Base-by-base conservation (phyloP, 768 basidiomycete species). In the Amanita rimosa region DNA sequence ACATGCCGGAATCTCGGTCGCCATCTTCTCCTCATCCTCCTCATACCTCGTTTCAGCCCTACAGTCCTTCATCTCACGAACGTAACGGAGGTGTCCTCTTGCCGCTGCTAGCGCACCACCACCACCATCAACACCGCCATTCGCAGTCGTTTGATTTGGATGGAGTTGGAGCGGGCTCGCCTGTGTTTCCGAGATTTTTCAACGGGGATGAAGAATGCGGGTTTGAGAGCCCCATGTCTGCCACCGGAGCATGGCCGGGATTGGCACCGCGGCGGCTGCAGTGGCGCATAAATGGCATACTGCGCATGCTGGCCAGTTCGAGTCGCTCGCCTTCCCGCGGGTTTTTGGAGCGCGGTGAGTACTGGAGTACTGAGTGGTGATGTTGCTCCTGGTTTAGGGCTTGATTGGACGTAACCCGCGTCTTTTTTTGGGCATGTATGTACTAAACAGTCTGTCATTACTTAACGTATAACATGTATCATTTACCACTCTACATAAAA, bases 91-190 rank as follows among this genome's bases (percentile, higher is more conserved):
- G 47, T 9, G 9, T 41, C 16, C n/a, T 24, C 6, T 4, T 41
- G 10, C 47, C 46, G 1, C 26, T 48, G 36, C 14, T 48, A 16
- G 17, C 36, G 7, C 27, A 29, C 29, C 38, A 11, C 3, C 36
- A 48, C 1, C 24, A 9, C 19, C 39, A 37, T n/a, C n/a, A n/a
- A n/a, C n/a, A n/a, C 33, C 24, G 11, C 19, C 29, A 31, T 41
- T 40, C 47, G 4, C 47, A 31, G 10, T 48, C 37, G 19, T 19
- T 41, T 6, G 47, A 48, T 21, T n/a, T 38, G 27, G 47, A 48
- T 29, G 26, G 27, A 2, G 27, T 9, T 1, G 29, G 29, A 3
- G 29, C 10, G 29, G 9, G 29, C 10, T 29, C 9, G 7, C 8
- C 27, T 29, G 29, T 29, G 10, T 29, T 3, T 3, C 29, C 29